These are phyloP conservation scores for Eucalyptus tenuipes DNA, from an alignment of 345 rosid genomes.

Conservation along the genomic window DNA sequence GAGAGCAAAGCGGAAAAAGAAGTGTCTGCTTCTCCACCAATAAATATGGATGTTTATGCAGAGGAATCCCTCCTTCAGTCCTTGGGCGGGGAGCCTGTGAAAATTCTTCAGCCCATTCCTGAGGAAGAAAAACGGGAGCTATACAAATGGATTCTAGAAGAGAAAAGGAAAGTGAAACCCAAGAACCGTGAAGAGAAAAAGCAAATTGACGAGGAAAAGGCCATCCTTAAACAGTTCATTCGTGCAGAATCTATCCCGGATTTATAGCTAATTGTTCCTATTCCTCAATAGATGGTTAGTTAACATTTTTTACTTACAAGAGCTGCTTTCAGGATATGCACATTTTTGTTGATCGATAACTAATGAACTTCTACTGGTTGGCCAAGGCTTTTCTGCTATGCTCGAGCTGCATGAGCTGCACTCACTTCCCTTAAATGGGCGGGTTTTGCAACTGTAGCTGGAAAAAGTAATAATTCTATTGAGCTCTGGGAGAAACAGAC, in stretches of 20 bases:
- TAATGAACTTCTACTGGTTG: neutral
- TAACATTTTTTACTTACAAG: neutral
- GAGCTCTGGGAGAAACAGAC: neutral
- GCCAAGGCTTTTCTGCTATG: neutral
- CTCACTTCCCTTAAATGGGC: neutral
- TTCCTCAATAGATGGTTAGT: neutral
- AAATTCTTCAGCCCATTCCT: conserved; percentile 35
- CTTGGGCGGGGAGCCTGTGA: conserved; percentile 14
- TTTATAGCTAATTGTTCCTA: conserved; percentile 17
- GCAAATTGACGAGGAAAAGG: conserved; percentile 54
- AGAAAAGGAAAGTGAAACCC: conserved; percentile 55
- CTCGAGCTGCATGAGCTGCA: neutral
- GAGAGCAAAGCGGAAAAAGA: conserved; percentile 13
- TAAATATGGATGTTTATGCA: neutral
- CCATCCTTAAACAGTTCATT: conserved; percentile 53
- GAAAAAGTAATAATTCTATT: neutral
- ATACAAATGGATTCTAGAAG: conserved; percentile 67
- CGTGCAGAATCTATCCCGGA: conserved; percentile 39
- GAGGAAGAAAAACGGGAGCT: conserved; percentile 66
- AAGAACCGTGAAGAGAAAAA: conserved; percentile 34
- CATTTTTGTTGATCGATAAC: neutral
- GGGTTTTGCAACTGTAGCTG: neutral
- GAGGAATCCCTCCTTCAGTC: conserved; percentile 4
- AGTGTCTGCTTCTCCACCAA: neutral
- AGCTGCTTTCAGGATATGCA: neutral